Conservation (phyloP, 768 basidiomycete species). For the Trametes cingulata region DNA sequence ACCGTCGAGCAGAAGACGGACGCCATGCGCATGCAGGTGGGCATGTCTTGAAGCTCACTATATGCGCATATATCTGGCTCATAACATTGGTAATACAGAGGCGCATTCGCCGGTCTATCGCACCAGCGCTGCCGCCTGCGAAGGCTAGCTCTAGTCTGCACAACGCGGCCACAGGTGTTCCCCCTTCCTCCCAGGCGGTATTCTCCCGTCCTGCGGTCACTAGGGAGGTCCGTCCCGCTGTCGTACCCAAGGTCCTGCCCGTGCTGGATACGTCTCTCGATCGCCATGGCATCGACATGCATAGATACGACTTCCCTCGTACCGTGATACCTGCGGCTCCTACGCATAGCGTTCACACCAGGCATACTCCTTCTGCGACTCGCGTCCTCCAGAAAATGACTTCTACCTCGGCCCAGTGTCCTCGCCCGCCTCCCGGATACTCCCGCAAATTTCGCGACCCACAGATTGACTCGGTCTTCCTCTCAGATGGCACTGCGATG, state of each 20-base stretch:
- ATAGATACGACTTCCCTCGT: neutral
- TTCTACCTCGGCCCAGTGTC: neutral
- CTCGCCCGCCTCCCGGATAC: conserved; percentile 5
- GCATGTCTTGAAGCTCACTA: neutral
- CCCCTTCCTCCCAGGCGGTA: conserved; percentile 5
- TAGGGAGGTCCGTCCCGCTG: neutral
- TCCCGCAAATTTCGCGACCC: conserved; percentile 11
- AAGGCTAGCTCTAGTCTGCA: neutral
- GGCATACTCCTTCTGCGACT: neutral
- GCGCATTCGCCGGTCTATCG: conserved; percentile 13
- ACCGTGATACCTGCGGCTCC: neutral
- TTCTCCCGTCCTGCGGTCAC: neutral
- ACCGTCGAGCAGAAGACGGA: conserved; percentile 15
- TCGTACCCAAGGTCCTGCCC: neutral
- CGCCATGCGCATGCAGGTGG: conserved; percentile 20
- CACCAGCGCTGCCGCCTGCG: neutral
- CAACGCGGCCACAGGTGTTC: neutral
- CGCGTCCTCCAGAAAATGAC: neutral
- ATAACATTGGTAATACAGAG: neutral
- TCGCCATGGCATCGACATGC: neutral
- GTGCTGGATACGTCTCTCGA: neutral
- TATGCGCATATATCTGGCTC: conserved; percentile 12
- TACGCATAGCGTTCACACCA: neutral
- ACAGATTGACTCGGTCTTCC: conserved; percentile 9
- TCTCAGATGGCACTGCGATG: conserved; percentile 35